Evolutionary conservation across 2,329 filamentous ascomycete genomes (phyloP).

Genomic region (Beauveria sp.): DNA sequence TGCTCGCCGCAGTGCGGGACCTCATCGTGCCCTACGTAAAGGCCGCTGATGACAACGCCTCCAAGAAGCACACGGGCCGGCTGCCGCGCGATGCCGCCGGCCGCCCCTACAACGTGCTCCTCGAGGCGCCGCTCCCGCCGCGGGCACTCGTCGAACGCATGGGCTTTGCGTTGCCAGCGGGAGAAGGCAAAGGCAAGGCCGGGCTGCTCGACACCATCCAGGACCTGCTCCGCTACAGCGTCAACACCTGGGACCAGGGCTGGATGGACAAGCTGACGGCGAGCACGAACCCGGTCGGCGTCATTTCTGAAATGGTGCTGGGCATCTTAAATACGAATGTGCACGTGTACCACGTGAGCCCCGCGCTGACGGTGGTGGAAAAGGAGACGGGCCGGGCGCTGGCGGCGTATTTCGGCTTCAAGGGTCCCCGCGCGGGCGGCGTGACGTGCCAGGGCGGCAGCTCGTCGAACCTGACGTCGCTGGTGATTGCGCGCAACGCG

Average conservation of each 20-base stretch:
- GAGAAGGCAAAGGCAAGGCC: conserved; percentile 53
- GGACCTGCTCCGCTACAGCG: conserved; percentile 71
- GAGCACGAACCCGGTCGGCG: conserved; percentile 84
- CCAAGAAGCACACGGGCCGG: conserved; percentile 43
- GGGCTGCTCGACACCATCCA: conserved; percentile 66
- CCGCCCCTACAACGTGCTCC: conserved; percentile 46
- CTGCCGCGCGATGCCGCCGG: conserved; percentile 24
- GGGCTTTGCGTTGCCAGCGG: conserved; percentile 49
- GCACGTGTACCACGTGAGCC: conserved; percentile 91
- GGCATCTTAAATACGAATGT: conserved; percentile 86
- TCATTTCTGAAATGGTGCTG: conserved; percentile 77
- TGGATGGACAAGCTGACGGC: conserved; percentile 94
- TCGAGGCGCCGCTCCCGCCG: conserved; percentile 51
- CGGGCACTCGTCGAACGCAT: conserved; percentile 49
- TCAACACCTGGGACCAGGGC: conserved; percentile 96
- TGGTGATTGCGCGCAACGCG: conserved; percentile 80
- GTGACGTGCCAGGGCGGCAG: conserved; percentile 76
- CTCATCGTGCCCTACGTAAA: conserved; percentile 65
- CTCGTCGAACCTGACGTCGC: conserved; percentile 75
- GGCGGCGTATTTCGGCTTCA: conserved; percentile 70
- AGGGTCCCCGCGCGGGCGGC: conserved; percentile 61
- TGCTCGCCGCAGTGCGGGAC: conserved; percentile 58
- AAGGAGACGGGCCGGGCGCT: conserved; percentile 70
- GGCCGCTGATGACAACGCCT: conserved; percentile 56
- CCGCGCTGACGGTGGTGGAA: conserved; percentile 79